Base-by-base conservation (phyloP, 2,329 filamentous ascomycete genomes). In the Bipolaris bicolor region DNA sequence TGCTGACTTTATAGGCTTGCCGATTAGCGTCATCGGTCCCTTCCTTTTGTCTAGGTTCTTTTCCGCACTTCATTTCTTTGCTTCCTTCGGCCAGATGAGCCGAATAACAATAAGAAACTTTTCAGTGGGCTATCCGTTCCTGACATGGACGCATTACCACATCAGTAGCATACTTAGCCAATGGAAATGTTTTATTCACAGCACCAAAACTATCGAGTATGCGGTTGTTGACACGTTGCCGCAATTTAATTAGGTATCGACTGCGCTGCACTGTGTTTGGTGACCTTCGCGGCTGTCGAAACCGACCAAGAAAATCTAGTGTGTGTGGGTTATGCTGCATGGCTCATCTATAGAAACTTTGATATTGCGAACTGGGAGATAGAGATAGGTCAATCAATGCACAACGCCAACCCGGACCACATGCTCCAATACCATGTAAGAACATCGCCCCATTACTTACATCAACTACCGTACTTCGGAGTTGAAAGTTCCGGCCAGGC, bases 1-100 rank as follows among this genome's bases (percentile, higher is more conserved):
- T 51, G 33, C 61, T 68, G 44, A 69, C 52, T 9, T 24, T 37
- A 16, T 31, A 71, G 68, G 53, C 67, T 71, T 43, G 68, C 67
- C 46, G 68, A 72, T 53, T 71, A 53, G 41, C 22, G 20, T 9
- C 44, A 37, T 52, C 13, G 3, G 16, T 13, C 2, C 24, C n/a
- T n/a, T 20, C 10, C 1, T 15, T 33, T 6, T 3, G 15, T 31
- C 15, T 24, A 5, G 9, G 11, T 34, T 31, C 11, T 46, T 31
- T 39, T 9, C 7, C 33, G 20, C 44, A 24, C 22, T 18, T 18
- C 7, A 22, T 15, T 16, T 26, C 26, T 39, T n/a, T 49, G 29
- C 6, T 33, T 18, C 20, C 13, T 31, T 31, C n/a, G 24, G 50
- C 11, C 31, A 13, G 31, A 41, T 49, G 49, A 36, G 41, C 41